Base-by-base conservation (phyloP, 352 stramenopile species). In the Phytophthora sansomeana region DNA sequence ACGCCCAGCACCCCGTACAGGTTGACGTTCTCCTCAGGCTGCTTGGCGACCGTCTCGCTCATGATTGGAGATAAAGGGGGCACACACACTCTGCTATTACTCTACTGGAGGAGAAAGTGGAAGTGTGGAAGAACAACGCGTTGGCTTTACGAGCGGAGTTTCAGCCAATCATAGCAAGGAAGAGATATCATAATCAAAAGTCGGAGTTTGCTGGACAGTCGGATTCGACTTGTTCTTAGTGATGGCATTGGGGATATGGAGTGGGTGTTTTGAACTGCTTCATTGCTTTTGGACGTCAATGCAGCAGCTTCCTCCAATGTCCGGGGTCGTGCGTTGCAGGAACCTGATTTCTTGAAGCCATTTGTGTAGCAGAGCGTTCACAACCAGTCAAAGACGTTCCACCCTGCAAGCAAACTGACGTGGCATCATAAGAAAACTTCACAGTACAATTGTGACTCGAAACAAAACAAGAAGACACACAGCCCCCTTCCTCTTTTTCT, bases 1-100 rank as follows among this genome's bases (percentile, higher is more conserved):
- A 97, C 86, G 52, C 96, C 96, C 39, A 99, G 72, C 47, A 97
- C 80, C 39, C 85, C 75, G 64, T 96, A 97, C 54, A 91, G 88
- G 75, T 97, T 92, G 29, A 85, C 74, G 52, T 17, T 75, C 48
- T 89, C 82, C 19, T 80, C 69, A 10, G 83, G 87, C 56, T 79
- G 58, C 32, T 84, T 85, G 7, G 78, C 66, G 65, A 85, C 69
- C 5, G 74, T 52, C 39, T 84, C 75, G 63, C 74, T 88, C 83
- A 91, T 93, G 48, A 36, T 65, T 11, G 9, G 29, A 19, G 51
- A 17, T 26, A 21, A 32, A 3, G 21, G 21, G n/a, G n/a, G n/a
- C n/a, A n/a, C n/a, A n/a, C n/a, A n/a, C 21, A 24, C 21, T 24
- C 21, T 24, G 21, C 21, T 24, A 3, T n/a, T 30, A 21, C 43